Conservation (phyloP, 768 basidiomycete genomes). For the Trametes maxima region DNA sequence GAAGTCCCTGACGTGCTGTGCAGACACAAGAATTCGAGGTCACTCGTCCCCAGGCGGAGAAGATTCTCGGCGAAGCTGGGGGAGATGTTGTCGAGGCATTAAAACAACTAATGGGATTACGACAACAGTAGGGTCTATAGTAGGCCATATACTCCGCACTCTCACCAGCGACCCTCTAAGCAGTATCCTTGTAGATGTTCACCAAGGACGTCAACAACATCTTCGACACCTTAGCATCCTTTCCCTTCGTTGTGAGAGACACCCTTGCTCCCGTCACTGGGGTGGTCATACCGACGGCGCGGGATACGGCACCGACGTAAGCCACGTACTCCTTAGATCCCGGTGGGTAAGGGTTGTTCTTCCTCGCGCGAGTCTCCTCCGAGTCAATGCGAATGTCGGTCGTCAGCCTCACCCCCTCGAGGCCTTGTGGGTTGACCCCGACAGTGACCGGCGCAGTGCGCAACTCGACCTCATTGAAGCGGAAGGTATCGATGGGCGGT, state of each 20-base stretch:
- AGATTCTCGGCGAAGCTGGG: slow-evolving; percentile 51
- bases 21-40: slow-evolving; percentile 71
- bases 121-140: background rate
- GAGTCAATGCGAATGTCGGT: slow-evolving; percentile 39
- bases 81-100: slow-evolving; percentile 58
- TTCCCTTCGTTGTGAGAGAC: background rate
- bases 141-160: background rate
- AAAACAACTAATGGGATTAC: slow-evolving; percentile 24
- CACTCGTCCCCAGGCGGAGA: slow-evolving; percentile 59
- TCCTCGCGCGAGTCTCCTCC: slow-evolving; percentile 3
- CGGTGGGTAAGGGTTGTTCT: slow-evolving; percentile 49
- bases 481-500: slow-evolving; percentile 35
- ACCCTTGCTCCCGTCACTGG: background rate
- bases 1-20: background rate
- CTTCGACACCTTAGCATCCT: background rate
- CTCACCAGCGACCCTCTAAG: background rate
- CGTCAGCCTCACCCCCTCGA: slow-evolving; percentile 40
- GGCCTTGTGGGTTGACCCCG: slow-evolving; percentile 41
- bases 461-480: slow-evolving; percentile 37
- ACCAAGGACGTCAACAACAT: background rate
- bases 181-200: background rate
- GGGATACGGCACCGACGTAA: slow-evolving; percentile 3
- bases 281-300: background rate
- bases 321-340: slow-evolving; percentile 52
- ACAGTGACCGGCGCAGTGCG: slow-evolving; percentile 47